Conservation (phyloP, 192 early-diverging fungal genomes). For the Entomortierella parvispora region DNA sequence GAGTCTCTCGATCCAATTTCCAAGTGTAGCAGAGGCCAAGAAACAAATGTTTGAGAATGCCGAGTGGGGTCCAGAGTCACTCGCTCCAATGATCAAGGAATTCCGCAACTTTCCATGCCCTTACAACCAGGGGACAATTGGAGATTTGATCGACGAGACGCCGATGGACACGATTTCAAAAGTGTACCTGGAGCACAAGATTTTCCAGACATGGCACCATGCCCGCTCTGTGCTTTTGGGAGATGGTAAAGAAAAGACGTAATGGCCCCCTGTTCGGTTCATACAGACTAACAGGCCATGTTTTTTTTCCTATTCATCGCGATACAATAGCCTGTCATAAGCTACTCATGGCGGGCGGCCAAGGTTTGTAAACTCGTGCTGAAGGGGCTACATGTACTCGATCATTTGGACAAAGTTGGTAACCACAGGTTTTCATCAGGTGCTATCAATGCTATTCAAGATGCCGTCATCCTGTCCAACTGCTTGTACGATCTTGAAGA, state of each 20-base stretch:
- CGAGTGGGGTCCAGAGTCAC: slow-evolving; percentile 8
- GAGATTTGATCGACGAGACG: slow-evolving; percentile 5
- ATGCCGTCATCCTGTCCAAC: background rate
- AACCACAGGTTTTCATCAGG: background rate
- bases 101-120: background rate
- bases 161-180: slow-evolving; percentile 1
- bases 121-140: slow-evolving; percentile 1
- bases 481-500: background rate
- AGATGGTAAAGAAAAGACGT: slow-evolving; percentile 19
- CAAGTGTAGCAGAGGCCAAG: background rate
- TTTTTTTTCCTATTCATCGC: too few species aligned
- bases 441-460: background rate
- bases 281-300: too few species aligned
- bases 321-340: too few species aligned
- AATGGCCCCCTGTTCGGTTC: too few species aligned
- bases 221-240: slow-evolving; percentile 1
- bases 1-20: background rate
- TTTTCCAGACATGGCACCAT: slow-evolving; percentile 1
- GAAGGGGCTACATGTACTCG: background rate
- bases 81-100: background rate
- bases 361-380: too few species aligned
- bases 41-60: background rate
- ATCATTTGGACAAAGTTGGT: background rate
- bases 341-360: too few species aligned
- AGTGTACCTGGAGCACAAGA: slow-evolving; percentile 6